Percentiles rank a stretch among this genome's conserved stretches.
Evolutionary conservation across 352 stramenopile species (phyloP).

Genomic region (Globisporangium rhizosaccharum): DNA sequence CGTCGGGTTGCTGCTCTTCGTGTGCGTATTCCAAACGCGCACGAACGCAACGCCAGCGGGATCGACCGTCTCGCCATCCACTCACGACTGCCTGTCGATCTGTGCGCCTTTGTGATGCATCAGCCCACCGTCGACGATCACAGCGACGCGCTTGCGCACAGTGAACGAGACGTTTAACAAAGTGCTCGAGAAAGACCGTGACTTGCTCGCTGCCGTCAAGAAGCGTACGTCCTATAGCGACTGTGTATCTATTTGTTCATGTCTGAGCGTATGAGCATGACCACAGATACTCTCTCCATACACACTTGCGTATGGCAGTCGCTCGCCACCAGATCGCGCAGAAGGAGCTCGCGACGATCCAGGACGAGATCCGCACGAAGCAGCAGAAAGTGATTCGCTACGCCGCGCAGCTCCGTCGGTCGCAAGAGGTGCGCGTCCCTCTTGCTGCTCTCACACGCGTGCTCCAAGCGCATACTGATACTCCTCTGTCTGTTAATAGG

Average conservation of each 20-base stretch:
- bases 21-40: no score
- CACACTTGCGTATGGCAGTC: conserved; percentile 24
- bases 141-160: conserved; percentile 56
- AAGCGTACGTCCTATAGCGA: conserved; percentile 39
- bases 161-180: conserved; percentile 76
- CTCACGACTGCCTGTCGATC: neutral
- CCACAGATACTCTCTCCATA: neutral
- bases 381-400: conserved; percentile 66
- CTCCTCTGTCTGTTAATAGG: conserved; percentile 9
- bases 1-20: neutral
- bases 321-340: conserved; percentile 64
- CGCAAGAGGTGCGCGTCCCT: conserved; percentile 35
- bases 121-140: conserved; percentile 73
- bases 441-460: neutral
- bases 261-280: neutral
- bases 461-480: neutral
- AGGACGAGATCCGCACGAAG: conserved; percentile 61
- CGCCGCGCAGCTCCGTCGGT: conserved; percentile 52
- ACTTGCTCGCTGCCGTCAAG: conserved; percentile 65
- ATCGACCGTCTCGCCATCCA: no score
- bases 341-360: conserved; percentile 52
- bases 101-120: neutral
- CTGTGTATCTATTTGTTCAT: neutral
- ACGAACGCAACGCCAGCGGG: neutral
- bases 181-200: conserved; percentile 70